These are phyloP conservation scores for Rhodotorula sp. DNA, from an alignment of 1,284 basidiomycete species.

Conservation along the genomic window DNA sequence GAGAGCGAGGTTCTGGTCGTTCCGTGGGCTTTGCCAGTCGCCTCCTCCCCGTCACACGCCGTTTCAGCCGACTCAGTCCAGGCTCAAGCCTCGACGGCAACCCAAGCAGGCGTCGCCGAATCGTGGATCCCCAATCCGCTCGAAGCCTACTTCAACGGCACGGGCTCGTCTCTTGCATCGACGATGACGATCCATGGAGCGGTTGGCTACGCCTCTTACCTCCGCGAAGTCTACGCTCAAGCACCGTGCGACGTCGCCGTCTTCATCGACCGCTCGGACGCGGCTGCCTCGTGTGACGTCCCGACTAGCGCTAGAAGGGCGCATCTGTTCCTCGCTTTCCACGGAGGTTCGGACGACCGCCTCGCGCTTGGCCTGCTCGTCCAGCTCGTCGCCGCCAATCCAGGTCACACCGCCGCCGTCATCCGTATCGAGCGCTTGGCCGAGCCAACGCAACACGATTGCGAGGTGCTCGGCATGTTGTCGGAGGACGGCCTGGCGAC, in stretches of 20 bases:
- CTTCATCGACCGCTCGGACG: slow-evolving; percentile 69
- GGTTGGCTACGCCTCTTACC: slow-evolving; percentile 58
- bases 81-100: neutral
- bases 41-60: neutral
- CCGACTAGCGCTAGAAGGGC: slow-evolving; percentile 44
- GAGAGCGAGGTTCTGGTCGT: slow-evolving; percentile 73
- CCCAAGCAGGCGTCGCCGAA: slow-evolving; percentile 40
- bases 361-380: slow-evolving; percentile 73
- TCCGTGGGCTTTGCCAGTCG: slow-evolving; percentile 64
- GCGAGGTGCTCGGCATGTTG: slow-evolving; percentile 43
- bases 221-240: slow-evolving; percentile 72
- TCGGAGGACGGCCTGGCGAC: slow-evolving; percentile 7
- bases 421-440: slow-evolving; percentile 56
- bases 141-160: slow-evolving; percentile 61
- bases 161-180: slow-evolving; percentile 7
- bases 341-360: slow-evolving; percentile 88
- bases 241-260: slow-evolving; percentile 60
- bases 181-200: slow-evolving; percentile 36
- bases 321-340: slow-evolving; percentile 81
- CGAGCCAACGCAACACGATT: slow-evolving; percentile 38
- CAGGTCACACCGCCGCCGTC: slow-evolving; percentile 66
- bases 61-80: slow-evolving; percentile 3
- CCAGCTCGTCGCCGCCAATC: slow-evolving; percentile 67
- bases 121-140: slow-evolving; percentile 55
- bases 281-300: slow-evolving; percentile 21